Evolutionary conservation across 192 early-diverging fungal genomes (phyloP), one percentile per base, ranked within the genome.

Genomic region (Gamsiella multidivaricata): DNA sequence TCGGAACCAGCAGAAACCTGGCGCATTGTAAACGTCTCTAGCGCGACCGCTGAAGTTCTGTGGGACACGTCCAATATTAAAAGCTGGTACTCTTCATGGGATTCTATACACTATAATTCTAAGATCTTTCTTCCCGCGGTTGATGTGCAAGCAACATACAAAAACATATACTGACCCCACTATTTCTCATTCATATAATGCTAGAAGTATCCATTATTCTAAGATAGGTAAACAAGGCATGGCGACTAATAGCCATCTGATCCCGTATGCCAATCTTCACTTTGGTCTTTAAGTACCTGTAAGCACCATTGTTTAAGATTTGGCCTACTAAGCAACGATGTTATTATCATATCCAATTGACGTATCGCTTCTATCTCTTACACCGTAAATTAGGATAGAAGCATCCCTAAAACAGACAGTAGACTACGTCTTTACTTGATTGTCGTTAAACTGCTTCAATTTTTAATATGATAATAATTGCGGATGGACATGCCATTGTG

Each of bases 21-120:
- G 72, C 42, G 54, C 12, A 42, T 67, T 10, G 65, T 64, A 12
- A 75, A 67, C 12, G 41, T 76, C 6, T 49, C 64, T 1, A 65
- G 72, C 14, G n/a, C 64, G 6, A 14, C 70, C 14, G 60, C 70
- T 1, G 28, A 34, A 17, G 54, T 54, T 47, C 12, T 34, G 3
- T 73, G 70, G 70, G 41, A 65, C 36, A 49, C 70, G 2, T 33
- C 15, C 12, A 25, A 11, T 5, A 37, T 56, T 3, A 42, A 33
- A 56, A 5, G 29, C 58, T 41, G 3, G 22, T 1, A n/a, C 58
- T 60, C 18, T 41, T 65, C 31, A 62, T 34, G 50, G 72, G 63
- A 14, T 42, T 65, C 3, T 75, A 66, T 23, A 67, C 52, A 0
- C 43, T 76, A 58, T 67, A 64, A 71, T n/a, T n/a, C n/a, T n/a